Evolutionary conservation across 306 rosid species (phyloP).

Genomic region (Sophora flavescens): DNA sequence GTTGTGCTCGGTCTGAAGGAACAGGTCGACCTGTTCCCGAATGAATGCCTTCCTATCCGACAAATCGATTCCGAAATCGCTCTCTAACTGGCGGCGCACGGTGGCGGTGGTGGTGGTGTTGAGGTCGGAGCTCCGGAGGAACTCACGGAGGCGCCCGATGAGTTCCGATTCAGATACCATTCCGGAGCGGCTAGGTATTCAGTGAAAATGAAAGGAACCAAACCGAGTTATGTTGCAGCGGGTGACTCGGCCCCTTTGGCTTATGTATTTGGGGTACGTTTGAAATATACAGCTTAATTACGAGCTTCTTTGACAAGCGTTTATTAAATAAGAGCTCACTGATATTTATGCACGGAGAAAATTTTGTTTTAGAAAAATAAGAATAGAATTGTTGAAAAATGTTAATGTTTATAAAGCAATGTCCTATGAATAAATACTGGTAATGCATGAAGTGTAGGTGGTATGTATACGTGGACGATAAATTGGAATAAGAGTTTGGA

Average conservation of each 20-base stretch:
- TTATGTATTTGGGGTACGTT: too few relatives aligned
- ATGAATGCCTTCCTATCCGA: constrained; percentile 73
- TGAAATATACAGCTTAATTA: too few relatives aligned
- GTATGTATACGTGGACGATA: too few relatives aligned
- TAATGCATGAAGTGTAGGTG: too few relatives aligned
- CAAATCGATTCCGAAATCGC: constrained; percentile 74
- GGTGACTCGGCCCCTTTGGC: constrained; percentile 32
- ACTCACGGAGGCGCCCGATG: constrained; percentile 77
- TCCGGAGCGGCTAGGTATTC: constrained; percentile 15
- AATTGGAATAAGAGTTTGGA: too few relatives aligned
- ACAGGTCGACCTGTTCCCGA: constrained; percentile 77
- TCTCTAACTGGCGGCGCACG: constrained; percentile 82
- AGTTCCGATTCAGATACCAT: constrained; percentile 87
- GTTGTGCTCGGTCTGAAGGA: constrained; percentile 62
- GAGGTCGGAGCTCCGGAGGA: constrained; percentile 78
- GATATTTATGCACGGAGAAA: too few relatives aligned
- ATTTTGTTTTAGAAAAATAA: too few relatives aligned
- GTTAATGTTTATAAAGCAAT: too few relatives aligned
- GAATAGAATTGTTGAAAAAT: too few relatives aligned
- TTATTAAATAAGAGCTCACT: too few relatives aligned
- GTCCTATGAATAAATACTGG: too few relatives aligned
- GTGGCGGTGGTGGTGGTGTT: constrained; percentile 69
- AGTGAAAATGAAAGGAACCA: constrained; percentile 7
- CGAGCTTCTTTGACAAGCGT: too few relatives aligned
- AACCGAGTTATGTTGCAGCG: constrained; percentile 29